Conservation (phyloP, 1,284 basidiomycete species). For the Erythrobasidium hasegawianum region DNA sequence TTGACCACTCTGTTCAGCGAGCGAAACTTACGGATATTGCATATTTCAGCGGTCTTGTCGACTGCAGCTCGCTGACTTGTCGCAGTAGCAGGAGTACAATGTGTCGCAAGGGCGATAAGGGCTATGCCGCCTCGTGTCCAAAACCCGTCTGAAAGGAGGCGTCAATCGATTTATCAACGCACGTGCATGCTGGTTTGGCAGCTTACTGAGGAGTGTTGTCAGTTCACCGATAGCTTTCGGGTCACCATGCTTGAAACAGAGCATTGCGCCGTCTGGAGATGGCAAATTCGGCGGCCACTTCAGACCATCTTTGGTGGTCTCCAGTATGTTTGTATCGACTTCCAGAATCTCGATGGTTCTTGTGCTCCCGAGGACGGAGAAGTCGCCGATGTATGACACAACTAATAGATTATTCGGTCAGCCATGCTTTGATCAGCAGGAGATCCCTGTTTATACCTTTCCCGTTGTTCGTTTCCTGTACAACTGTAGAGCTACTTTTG, state of each 20-base stretch:
- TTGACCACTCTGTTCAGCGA: background rate
- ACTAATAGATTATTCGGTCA: slow-evolving; percentile 38
- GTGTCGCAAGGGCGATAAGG: slow-evolving; percentile 46
- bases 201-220: slow-evolving; percentile 39
- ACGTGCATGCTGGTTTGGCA: background rate
- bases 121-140: slow-evolving; percentile 44
- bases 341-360: slow-evolving; percentile 44
- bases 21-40: slow-evolving; percentile 38
- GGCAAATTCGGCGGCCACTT: slow-evolving; percentile 44
- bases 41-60: slow-evolving; percentile 40
- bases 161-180: background rate
- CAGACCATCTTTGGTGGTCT: slow-evolving; percentile 39
- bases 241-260: slow-evolving; percentile 47
- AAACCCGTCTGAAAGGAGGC: slow-evolving; percentile 40
- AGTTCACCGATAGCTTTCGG: slow-evolving; percentile 38
- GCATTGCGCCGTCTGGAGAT: slow-evolving; percentile 43
- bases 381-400: slow-evolving; percentile 38
- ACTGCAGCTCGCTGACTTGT: slow-evolving; percentile 38
- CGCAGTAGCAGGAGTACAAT: slow-evolving; percentile 36
- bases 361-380: slow-evolving; percentile 36
- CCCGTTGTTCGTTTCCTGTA: slow-evolving; percentile 36
- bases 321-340: slow-evolving; percentile 43
- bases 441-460: slow-evolving; percentile 37
- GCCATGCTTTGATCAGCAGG: no score
- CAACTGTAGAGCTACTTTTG: slow-evolving; percentile 12